Evolutionary conservation across 805 yeast species (phyloP).

Genomic region (Wickerhamiella cacticola): DNA sequence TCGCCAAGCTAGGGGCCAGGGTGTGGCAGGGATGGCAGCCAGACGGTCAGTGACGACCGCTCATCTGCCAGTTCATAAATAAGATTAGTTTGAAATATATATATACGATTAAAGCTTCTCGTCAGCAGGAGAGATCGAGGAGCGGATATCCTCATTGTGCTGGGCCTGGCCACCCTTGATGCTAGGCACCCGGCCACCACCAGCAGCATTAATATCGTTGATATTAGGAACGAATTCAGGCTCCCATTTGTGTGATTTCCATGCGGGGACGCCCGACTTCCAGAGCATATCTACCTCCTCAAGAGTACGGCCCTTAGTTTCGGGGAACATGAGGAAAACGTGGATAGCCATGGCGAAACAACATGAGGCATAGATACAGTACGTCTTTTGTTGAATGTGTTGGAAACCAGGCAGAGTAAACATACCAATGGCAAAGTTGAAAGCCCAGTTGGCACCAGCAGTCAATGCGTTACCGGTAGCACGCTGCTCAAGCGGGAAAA

Average conservation of each 20-base stretch:
- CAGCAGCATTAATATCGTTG: conserved; percentile 22
- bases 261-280: conserved; percentile 24
- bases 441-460: conserved; percentile 70
- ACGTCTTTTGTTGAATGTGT: conserved; percentile 52
- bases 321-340: conserved; percentile 46
- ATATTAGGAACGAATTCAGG: conserved; percentile 16
- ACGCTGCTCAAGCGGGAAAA: conserved; percentile 61
- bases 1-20: neutral
- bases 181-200: conserved; percentile 25
- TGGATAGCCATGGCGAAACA: conserved; percentile 44
- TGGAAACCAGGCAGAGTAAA: conserved; percentile 64
- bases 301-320: conserved; percentile 55
- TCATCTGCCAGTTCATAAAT: no score
- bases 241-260: conserved; percentile 18
- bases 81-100: no score
- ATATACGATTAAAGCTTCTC: conserved; percentile 2
- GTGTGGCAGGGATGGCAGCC: no score
- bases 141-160: conserved; percentile 8
- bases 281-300: conserved; percentile 60
- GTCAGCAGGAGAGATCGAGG: conserved; percentile 1
- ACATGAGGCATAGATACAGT: conserved; percentile 68
- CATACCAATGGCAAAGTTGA: conserved; percentile 63
- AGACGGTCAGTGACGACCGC: no score
- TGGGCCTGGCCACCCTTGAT: conserved; percentile 3
- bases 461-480: conserved; percentile 62